These are phyloP conservation scores for Ramichloridium luteum DNA, from an alignment of 2,329 filamentous ascomycete genomes.

Conservation along the genomic window DNA sequence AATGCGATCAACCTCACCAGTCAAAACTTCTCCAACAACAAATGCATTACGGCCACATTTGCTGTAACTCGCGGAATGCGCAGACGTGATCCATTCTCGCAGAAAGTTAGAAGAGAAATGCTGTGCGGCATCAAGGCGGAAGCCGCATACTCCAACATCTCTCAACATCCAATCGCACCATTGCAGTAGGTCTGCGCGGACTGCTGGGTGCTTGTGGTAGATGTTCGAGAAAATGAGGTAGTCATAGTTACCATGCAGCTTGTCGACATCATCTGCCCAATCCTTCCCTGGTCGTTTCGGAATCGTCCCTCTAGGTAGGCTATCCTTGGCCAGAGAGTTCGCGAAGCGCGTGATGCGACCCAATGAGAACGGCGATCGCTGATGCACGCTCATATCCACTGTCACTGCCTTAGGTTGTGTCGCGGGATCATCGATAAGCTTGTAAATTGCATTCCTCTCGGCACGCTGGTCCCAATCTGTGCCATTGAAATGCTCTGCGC, in stretches of 20 bases:
- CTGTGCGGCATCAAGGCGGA: constrained; percentile 61
- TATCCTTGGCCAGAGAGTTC: constrained; percentile 1
- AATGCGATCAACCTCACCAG: constrained; percentile 44
- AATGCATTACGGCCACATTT: constrained; percentile 41
- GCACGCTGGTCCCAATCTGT: constrained; percentile 52
- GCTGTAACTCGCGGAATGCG: constrained; percentile 35
- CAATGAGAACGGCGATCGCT: background rate
- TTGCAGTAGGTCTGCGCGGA: constrained; percentile 49
- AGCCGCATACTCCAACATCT: constrained; percentile 49
- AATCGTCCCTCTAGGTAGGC: constrained; percentile 1
- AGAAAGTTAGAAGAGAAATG: constrained; percentile 60
- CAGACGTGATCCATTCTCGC: constrained; percentile 47
- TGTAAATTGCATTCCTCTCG: constrained; percentile 51
- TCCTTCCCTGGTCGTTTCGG: constrained; percentile 38
- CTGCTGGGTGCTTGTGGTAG: constrained; percentile 53
- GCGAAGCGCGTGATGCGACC: background rate
- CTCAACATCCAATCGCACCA: constrained; percentile 58
- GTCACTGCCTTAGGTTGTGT: constrained; percentile 14
- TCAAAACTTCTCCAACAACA: constrained; percentile 60
- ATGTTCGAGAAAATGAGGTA: constrained; percentile 64
- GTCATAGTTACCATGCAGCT: constrained; percentile 53
- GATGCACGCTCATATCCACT: background rate
- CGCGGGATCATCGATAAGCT: constrained; percentile 39
- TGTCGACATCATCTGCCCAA: constrained; percentile 51
- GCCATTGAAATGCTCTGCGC: constrained; percentile 55